Evolutionary conservation across 139 green algal species (phyloP).

Genomic region (Picochlorum sp.): DNA sequence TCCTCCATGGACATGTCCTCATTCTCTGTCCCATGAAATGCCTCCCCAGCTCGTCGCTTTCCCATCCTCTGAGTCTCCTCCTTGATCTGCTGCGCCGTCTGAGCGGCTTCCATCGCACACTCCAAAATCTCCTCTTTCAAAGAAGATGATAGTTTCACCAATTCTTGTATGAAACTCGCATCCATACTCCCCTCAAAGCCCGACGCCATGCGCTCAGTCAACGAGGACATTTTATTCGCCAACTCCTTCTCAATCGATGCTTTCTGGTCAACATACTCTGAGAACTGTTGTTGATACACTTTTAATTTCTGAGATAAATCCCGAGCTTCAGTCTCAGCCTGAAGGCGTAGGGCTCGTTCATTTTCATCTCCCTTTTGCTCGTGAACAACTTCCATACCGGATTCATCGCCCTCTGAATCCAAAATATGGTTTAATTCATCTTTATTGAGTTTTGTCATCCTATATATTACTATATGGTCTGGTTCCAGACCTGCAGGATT

Average conservation of each 20-base stretch:
- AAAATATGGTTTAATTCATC: too few species aligned
- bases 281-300: constrained; percentile 70
- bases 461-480: background rate
- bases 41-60: background rate
- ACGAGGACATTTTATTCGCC: background rate
- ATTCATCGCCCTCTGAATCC: too few species aligned
- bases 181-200: background rate
- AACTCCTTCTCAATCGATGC: constrained; percentile 25
- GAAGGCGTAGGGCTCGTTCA: too few species aligned
- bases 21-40: background rate
- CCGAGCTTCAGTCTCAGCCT: constrained; percentile 56
- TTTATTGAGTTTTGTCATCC: too few species aligned
- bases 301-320: constrained; percentile 51
- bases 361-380: too few species aligned
- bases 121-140: background rate
- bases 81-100: background rate
- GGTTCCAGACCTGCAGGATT: background rate
- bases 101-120: background rate
- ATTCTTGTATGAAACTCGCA: constrained; percentile 1
- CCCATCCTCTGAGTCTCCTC: constrained; percentile 2
- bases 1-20: background rate
- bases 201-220: background rate
- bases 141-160: constrained; percentile 32
- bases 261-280: constrained; percentile 66
- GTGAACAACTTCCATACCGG: too few species aligned